Evolutionary conservation across 345 rosid genomes (phyloP).

Genomic region (Luvunga scandens): DNA sequence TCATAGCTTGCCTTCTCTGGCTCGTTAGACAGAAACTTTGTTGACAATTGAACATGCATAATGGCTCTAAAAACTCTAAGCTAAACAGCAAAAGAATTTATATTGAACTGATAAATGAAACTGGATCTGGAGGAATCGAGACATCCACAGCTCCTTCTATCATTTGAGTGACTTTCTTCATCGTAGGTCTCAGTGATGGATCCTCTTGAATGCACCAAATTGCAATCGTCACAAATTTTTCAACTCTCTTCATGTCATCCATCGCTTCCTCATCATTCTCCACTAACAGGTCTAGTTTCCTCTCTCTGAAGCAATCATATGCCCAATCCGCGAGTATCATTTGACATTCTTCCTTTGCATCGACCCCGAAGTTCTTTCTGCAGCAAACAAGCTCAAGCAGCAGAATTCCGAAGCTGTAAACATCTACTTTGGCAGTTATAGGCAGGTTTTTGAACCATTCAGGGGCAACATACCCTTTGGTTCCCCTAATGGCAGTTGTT

Average conservation of each 20-base stretch:
- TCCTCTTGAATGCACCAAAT: slow-evolving; percentile 17
- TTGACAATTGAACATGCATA: background rate
- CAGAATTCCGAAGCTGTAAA: slow-evolving; percentile 11
- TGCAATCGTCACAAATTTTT: slow-evolving; percentile 13
- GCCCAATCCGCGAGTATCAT: slow-evolving; percentile 6
- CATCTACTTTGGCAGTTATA: slow-evolving; percentile 10
- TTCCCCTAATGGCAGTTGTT: slow-evolving; percentile 14
- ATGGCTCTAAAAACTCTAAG: background rate
- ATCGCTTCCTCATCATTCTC: slow-evolving; percentile 20
- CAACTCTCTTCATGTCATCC: slow-evolving; percentile 6
- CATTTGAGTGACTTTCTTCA: slow-evolving; percentile 16
- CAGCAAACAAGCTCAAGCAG: slow-evolving; percentile 3
- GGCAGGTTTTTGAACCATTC: slow-evolving; percentile 19
- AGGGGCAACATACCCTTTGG: slow-evolving; percentile 21
- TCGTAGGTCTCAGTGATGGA: slow-evolving; percentile 4
- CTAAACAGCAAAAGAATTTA: background rate
- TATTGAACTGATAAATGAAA: slow-evolving; percentile 15
- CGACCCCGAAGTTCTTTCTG: background rate
- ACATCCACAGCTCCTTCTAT: slow-evolving; percentile 27
- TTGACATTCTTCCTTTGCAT: slow-evolving; percentile 12
- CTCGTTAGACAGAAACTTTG: background rate
- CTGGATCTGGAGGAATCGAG: slow-evolving; percentile 20
- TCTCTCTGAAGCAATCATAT: slow-evolving; percentile 19
- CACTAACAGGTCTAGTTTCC: background rate
- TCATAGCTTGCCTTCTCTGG: no score